Evolutionary conservation across 2,329 filamentous ascomycete species (phyloP).

Genomic region (Pseudopyrenochaeta lycopersici): DNA sequence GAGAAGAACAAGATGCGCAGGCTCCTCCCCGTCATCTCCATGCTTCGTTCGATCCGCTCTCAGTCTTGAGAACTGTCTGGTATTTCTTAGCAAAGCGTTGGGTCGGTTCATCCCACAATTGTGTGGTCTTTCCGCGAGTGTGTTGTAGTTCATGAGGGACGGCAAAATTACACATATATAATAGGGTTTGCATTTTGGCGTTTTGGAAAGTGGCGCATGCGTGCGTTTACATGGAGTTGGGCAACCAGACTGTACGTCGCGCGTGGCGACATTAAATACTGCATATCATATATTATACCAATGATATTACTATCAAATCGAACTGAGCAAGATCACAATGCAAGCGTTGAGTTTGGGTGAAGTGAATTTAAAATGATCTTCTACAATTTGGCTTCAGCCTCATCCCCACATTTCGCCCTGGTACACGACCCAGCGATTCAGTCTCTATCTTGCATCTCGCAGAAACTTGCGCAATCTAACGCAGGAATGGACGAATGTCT

Average conservation of each 20-base stretch:
- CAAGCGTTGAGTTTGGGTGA: not conserved
- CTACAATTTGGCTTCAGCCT: not conserved
- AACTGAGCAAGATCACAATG: no score
- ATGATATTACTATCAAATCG: no score
- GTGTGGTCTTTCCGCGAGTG: not conserved
- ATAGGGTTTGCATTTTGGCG: constrained; percentile 13
- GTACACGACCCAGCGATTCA: no score
- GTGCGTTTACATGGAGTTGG: constrained; percentile 11
- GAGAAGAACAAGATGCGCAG: constrained; percentile 28
- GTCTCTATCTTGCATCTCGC: not conserved
- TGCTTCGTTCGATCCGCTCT: constrained; percentile 16
- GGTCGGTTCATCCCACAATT: not conserved
- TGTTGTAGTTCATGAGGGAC: constrained; percentile 4
- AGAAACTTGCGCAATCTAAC: constrained; percentile 16
- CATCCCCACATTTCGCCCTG: not conserved
- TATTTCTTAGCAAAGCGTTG: not conserved
- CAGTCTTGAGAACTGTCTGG: constrained; percentile 4
- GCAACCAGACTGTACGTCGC: constrained; percentile 10
- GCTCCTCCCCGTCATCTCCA: constrained; percentile 19
- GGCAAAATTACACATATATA: constrained; percentile 3
- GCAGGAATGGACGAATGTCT: not conserved
- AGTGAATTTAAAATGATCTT: not conserved
- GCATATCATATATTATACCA: not conserved
- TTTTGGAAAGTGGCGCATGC: constrained; percentile 4
- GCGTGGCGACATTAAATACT: constrained; percentile 8